Evolutionary conservation across 768 basidiomycete species (phyloP).

Genomic region (Termitomyces sp.): DNA sequence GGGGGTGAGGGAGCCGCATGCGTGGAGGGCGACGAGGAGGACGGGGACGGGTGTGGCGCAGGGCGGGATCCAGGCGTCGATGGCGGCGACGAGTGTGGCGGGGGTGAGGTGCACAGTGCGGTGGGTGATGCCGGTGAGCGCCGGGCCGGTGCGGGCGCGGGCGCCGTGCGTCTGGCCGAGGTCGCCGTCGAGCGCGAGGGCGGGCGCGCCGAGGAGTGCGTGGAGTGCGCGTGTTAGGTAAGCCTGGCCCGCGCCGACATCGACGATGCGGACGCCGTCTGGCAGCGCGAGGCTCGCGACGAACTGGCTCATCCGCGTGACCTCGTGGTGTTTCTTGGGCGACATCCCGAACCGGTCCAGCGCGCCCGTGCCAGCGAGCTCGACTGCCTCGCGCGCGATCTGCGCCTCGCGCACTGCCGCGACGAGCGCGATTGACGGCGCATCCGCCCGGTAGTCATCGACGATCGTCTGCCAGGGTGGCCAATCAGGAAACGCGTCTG

Average conservation of each 20-base stretch:
- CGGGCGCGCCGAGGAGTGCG: slow-evolving; percentile 30
- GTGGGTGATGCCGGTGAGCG: slow-evolving; percentile 40
- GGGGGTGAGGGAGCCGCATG: slow-evolving; percentile 70
- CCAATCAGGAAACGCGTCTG: slow-evolving; percentile 19
- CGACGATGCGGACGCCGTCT: slow-evolving; percentile 46
- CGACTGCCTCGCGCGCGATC: slow-evolving; percentile 20
- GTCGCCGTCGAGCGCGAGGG: slow-evolving; percentile 67
- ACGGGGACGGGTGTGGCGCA: slow-evolving; percentile 33
- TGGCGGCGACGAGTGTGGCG: slow-evolving; percentile 35
- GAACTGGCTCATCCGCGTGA: slow-evolving; percentile 49
- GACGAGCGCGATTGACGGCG: slow-evolving; percentile 5
- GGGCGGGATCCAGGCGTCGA: slow-evolving; percentile 43
- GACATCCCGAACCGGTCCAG: slow-evolving; percentile 48
- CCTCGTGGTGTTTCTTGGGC: slow-evolving; percentile 75
- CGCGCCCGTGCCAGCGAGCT: slow-evolving; percentile 11
- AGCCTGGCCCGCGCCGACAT: slow-evolving; percentile 71
- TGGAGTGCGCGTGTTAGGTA: slow-evolving; percentile 55
- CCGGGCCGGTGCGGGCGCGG: slow-evolving; percentile 15
- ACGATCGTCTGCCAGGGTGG: slow-evolving; percentile 14
- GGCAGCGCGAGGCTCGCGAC: slow-evolving; percentile 26
- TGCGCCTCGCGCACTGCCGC: slow-evolving; percentile 19
- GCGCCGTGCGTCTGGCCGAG: slow-evolving; percentile 57
- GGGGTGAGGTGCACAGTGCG: slow-evolving; percentile 52
- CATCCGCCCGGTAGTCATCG: slow-evolving; percentile 14
- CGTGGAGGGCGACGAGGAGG: slow-evolving; percentile 65